Conservation (phyloP, 805 yeast genomes). For the Hanseniaspora singularis region DNA sequence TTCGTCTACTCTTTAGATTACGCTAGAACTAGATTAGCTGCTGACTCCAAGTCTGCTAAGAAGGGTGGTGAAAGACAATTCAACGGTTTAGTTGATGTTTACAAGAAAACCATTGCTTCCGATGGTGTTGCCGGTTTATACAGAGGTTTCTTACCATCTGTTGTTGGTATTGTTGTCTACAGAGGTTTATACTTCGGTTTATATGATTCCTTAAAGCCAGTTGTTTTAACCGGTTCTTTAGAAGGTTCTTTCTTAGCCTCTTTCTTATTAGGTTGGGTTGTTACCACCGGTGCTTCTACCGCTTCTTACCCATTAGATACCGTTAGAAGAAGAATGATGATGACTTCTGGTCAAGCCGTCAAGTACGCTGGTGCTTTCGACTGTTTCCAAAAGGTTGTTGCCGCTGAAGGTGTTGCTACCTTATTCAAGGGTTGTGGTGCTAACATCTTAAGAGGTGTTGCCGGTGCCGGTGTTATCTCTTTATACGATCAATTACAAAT, state of each 20-base stretch:
- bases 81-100: conserved; percentile 93
- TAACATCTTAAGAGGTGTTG: conserved; percentile 98
- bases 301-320: conserved; percentile 99
- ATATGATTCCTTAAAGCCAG: conserved; percentile 93
- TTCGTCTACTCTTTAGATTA: conserved; percentile 94
- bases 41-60: conserved; percentile 85
- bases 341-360: conserved; percentile 98
- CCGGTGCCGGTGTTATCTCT: conserved; percentile 99
- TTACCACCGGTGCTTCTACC: conserved; percentile 96
- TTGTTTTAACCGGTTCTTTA: conserved; percentile 83
- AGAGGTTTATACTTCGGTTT: conserved; percentile 98
- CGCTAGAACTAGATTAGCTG: conserved; percentile 98
- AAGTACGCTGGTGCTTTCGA: conserved; percentile 92
- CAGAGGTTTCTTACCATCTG: conserved; percentile 99
- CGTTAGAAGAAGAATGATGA: conserved; percentile 99
- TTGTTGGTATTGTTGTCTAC: conserved; percentile 94
- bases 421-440: conserved; percentile 99
- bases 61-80: conserved; percentile 88
- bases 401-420: conserved; percentile 87
- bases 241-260: conserved; percentile 93
- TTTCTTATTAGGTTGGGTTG: conserved; percentile 94
- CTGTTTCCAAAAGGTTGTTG: conserved; percentile 82
- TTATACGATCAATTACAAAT: conserved; percentile 93
- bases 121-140: conserved; percentile 97
- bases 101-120: conserved; percentile 86